Evolutionary conservation across 2,329 filamentous ascomycete genomes (phyloP), one percentile per base, ranked within the genome.

Genomic region (Fusarium sp.): DNA sequence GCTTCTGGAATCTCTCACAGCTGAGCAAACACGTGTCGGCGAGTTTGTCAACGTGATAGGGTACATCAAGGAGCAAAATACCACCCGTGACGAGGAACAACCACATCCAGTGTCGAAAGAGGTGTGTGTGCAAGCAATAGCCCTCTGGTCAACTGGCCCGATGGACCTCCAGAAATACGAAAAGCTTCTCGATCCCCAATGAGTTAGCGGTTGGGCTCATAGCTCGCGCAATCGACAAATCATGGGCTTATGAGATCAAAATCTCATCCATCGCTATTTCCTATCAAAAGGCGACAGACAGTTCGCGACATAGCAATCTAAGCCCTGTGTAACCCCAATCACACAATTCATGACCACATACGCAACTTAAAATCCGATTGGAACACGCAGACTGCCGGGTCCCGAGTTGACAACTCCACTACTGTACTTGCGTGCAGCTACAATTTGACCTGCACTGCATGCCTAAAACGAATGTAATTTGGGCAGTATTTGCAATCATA

Each of bases 1-100:
- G 67, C 78, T 96, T 4, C 84, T 97, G 7, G 85, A 89, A 72
- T 84, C 81, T 11, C 79, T 96, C 58, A 87, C 86, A 20, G 79
- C 84, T 21, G 85, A 89, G 56, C 84, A 91, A 49, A 85, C 91
- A 51, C 84, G 88, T 49, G 80, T 91, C 25, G 95, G 95, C n/a
- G 85, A 90, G 61, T 97, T 94, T 94, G 79, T 97, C 48, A 97
- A 97, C 76, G 85, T 97, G 5, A 87, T 97, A 68, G 95, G 94
- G 8, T 96, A 96, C 76, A 82, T 94, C 53, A 84, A 82, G 20
- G 57, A 69, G n/a, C 70, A 67, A 52, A 63, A 66, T 13, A 41
- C 52, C 42, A 35, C 46, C 20, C 51, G 49, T 45, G 41, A 50
- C 21, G 42, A 58, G 45, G 57, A 64, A 46, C 50, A 37, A 23